phyloP scores from a whole-genome alignment of 2,329 filamentous ascomycete species.

The Neonectria neomacrospora region DNA sequence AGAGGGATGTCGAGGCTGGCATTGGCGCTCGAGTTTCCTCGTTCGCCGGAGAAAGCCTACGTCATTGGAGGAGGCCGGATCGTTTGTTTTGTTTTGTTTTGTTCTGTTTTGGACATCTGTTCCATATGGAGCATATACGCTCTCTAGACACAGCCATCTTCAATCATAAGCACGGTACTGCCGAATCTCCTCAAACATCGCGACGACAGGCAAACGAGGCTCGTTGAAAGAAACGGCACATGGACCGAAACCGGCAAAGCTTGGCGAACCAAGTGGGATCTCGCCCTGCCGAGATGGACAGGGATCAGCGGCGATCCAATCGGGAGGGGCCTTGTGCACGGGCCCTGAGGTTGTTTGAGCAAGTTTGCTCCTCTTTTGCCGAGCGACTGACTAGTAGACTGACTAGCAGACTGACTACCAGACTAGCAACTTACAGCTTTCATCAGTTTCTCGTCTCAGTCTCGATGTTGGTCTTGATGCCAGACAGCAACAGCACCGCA shows the following conservation, averaged over 20 bases:
- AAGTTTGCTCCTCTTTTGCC: constrained; percentile 46
- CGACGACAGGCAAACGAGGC: background rate
- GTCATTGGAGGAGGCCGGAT: background rate
- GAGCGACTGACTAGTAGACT: constrained; percentile 7
- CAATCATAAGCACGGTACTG: background rate
- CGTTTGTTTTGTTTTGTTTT: too few species aligned
- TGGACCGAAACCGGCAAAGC: constrained; percentile 10
- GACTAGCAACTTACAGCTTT: background rate
- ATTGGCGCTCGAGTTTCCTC: background rate
- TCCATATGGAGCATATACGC: background rate
- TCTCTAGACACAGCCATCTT: background rate
- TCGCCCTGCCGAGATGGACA: constrained; percentile 7
- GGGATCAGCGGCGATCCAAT: constrained; percentile 35
- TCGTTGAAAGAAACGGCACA: constrained; percentile 16
- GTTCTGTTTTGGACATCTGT: background rate
- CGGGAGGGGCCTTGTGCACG: constrained; percentile 21
- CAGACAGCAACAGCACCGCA: background rate
- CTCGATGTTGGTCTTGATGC: background rate
- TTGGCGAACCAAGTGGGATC: constrained; percentile 33
- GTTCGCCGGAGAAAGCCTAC: background rate
- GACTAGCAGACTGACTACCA: constrained; percentile 8
- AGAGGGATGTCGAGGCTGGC: too few species aligned
- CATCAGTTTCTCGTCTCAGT: background rate
- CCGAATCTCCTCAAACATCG: background rate
- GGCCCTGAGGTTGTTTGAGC: constrained; percentile 53